phyloP scores from a whole-genome alignment of 768 basidiomycete species.

The Termitomyces sp. region DNA sequence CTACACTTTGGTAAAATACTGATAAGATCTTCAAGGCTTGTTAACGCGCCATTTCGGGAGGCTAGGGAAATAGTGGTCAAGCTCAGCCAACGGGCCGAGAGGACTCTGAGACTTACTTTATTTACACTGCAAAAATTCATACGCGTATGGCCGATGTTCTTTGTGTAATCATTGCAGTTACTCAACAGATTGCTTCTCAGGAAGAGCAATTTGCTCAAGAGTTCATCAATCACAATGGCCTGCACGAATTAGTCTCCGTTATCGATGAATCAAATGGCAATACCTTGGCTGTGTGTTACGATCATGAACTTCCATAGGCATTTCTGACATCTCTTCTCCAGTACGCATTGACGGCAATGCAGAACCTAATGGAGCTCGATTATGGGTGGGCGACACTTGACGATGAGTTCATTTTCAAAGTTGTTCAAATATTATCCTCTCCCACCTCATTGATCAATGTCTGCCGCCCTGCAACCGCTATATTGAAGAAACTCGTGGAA shows the following conservation, averaged over 20 bases:
- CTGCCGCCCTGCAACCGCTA: conserved; percentile 85
- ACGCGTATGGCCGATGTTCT: conserved; percentile 38
- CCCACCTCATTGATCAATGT: conserved; percentile 80
- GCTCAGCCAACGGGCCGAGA: conserved; percentile 53
- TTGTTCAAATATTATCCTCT: conserved; percentile 76
- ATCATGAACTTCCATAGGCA: not conserved
- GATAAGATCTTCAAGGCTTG: conserved; percentile 43
- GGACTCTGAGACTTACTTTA: conserved; percentile 57
- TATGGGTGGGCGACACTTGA: conserved; percentile 78
- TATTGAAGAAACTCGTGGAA: conserved; percentile 85
- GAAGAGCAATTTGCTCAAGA: conserved; percentile 80
- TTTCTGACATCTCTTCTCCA: conserved; percentile 22
- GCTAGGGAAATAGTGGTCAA: conserved; percentile 73
- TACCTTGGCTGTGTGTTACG: conserved; percentile 64
- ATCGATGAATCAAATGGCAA: conserved; percentile 71
- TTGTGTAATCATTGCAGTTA: not conserved
- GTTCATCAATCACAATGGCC: conserved; percentile 70
- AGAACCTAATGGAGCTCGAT: conserved; percentile 83
- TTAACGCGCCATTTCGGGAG: conserved; percentile 75
- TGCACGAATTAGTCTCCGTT: conserved; percentile 63
- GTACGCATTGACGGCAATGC: conserved; percentile 84
- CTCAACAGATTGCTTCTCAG: conserved; percentile 28
- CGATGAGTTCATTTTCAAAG: conserved; percentile 65
- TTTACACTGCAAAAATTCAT: conserved; percentile 80
- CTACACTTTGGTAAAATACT: not conserved